Evolutionary conservation across 139 green algal genomes (phyloP).

Genomic region (Pseudopediastrum boryanum): DNA sequence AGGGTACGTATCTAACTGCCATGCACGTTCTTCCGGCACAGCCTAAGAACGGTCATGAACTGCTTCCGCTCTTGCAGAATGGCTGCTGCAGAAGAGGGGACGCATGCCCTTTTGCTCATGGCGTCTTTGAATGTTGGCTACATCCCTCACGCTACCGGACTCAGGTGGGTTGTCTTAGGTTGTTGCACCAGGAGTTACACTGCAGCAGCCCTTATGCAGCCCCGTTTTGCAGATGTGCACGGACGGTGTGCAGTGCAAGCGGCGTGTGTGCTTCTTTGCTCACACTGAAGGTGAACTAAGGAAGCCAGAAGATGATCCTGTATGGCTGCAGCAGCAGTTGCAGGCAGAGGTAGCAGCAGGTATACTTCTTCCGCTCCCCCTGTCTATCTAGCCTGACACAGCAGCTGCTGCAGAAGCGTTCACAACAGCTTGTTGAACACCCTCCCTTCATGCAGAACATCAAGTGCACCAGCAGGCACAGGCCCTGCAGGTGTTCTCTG

Average conservation of each 20-base stretch:
- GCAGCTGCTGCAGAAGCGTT: conserved; percentile 12
- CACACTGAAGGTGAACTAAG: conserved; percentile 84
- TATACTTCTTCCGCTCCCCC: conserved; percentile 1
- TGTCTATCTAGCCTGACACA: not conserved
- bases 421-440: conserved; percentile 28
- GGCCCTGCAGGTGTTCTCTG: conserved; percentile 46
- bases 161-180: conserved; percentile 50
- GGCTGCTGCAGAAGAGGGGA: conserved; percentile 85
- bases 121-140: conserved; percentile 98
- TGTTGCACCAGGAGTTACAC: not conserved
- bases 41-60: not conserved
- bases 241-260: conserved; percentile 84
- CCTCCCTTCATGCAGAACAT: conserved; percentile 32
- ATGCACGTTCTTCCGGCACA: not conserved
- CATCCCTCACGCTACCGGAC: conserved; percentile 92
- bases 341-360: conserved; percentile 48
- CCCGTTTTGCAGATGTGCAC: conserved; percentile 86
- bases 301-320: conserved; percentile 61
- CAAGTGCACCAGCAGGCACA: conserved; percentile 54
- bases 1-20: conserved; percentile 47
- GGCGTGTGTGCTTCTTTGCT: conserved; percentile 98
- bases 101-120: conserved; percentile 91
- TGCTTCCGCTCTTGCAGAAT: conserved; percentile 48
- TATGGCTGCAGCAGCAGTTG: conserved; percentile 64
- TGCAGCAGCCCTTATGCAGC: not conserved